phyloP scores from a whole-genome alignment of 257 asterid species.

The Dorcoceras hygrometricum region DNA sequence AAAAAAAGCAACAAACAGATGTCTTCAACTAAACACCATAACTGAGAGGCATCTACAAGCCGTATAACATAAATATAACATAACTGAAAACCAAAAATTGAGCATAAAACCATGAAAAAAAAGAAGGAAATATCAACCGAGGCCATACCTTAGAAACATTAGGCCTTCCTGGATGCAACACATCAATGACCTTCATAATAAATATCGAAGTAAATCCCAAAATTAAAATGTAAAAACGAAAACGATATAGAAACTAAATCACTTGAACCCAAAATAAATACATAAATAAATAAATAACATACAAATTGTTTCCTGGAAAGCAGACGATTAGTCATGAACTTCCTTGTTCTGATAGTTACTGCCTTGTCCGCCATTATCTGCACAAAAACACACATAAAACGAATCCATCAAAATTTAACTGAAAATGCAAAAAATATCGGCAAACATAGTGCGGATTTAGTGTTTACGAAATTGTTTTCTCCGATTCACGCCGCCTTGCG shows the following conservation, averaged over 20 bases:
- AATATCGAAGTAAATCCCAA: neutral
- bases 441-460: neutral
- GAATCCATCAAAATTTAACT: neutral
- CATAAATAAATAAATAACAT: conserved; percentile 9
- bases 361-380: conserved; percentile 90
- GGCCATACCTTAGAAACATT: conserved; percentile 77
- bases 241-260: neutral
- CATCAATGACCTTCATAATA: conserved; percentile 62
- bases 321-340: conserved; percentile 87
- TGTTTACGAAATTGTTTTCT: conserved; percentile 27
- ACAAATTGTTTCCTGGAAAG: conserved; percentile 90
- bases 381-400: neutral
- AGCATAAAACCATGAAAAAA: neutral
- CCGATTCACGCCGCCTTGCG: conserved; percentile 32
- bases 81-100: neutral
- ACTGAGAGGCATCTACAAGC: neutral
- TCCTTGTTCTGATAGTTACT: conserved; percentile 81
- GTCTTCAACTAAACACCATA: neutral
- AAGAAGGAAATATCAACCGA: neutral
- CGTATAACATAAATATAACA: neutral
- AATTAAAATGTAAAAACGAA: neutral
- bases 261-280: neutral
- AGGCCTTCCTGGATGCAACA: conserved; percentile 86
- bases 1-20: neutral
- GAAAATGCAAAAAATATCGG: neutral